These are phyloP conservation scores for Calonectria ilicicola DNA, from an alignment of 2,329 filamentous ascomycete genomes.

Conservation along the genomic window DNA sequence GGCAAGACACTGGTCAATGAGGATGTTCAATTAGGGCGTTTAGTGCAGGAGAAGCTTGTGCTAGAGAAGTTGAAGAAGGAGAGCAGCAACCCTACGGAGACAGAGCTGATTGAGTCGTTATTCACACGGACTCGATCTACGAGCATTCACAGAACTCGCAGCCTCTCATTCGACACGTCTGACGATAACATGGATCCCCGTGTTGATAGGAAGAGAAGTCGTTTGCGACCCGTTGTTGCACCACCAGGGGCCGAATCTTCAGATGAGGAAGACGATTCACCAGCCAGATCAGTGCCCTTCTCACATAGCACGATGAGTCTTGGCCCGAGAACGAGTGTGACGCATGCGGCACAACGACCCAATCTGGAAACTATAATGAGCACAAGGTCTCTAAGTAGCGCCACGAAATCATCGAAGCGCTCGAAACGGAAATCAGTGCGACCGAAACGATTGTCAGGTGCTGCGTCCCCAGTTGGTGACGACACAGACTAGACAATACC, in stretches of 20 bases:
- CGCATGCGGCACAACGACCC: slow-evolving; percentile 55
- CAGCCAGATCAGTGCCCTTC: slow-evolving; percentile 37
- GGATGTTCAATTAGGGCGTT: slow-evolving; percentile 55
- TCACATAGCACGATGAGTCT: slow-evolving; percentile 38
- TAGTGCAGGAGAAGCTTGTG: slow-evolving; percentile 58
- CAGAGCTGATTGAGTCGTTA: slow-evolving; percentile 58
- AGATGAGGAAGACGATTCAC: slow-evolving; percentile 45
- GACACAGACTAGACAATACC: slow-evolving; percentile 46
- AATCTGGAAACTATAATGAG: slow-evolving; percentile 62
- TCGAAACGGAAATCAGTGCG: slow-evolving; percentile 46
- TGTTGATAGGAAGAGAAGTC: slow-evolving; percentile 43
- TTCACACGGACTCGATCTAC: slow-evolving; percentile 50
- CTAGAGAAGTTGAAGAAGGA: slow-evolving; percentile 59
- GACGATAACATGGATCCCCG: slow-evolving; percentile 49
- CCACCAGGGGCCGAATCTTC: slow-evolving; percentile 49
- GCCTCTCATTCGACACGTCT: slow-evolving; percentile 52
- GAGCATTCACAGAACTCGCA: slow-evolving; percentile 50
- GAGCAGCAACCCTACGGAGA: slow-evolving; percentile 54
- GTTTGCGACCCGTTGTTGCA: slow-evolving; percentile 43
- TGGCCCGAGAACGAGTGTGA: slow-evolving; percentile 42
- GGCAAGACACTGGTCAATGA: slow-evolving; percentile 57
- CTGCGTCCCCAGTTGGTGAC: slow-evolving; percentile 53
- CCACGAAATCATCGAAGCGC: slow-evolving; percentile 44
- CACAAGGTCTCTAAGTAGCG: slow-evolving; percentile 49
- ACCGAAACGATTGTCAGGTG: slow-evolving; percentile 45